phyloP scores from a whole-genome alignment of 225 moss, liverwort and hornwort genomes.

The Pseudisothecium myosuroides region DNA sequence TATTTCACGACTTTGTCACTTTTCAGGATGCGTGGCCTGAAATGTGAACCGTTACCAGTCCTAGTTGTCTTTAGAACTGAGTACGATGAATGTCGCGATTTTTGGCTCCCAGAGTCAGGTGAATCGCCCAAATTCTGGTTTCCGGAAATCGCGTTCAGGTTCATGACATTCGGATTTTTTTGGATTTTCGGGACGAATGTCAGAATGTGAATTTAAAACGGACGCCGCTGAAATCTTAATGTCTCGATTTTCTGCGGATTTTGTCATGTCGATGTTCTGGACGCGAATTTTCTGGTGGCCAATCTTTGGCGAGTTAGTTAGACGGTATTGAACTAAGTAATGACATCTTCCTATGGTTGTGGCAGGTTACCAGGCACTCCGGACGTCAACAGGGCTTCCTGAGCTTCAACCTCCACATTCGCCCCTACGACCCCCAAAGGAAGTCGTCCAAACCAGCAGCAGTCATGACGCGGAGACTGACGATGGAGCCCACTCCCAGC shows the following conservation, averaged over 20 bases:
- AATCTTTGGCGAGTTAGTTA: background rate
- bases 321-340: no score
- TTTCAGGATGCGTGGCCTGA: background rate
- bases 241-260: background rate
- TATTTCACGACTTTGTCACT: background rate
- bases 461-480: background rate
- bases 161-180: background rate
- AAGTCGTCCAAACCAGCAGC: background rate
- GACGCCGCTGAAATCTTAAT: no score
- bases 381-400: slow-evolving; percentile 16
- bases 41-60: background rate
- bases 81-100: background rate
- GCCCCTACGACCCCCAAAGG: background rate
- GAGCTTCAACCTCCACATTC: slow-evolving; percentile 10
- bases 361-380: slow-evolving; percentile 11
- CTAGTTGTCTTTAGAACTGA: background rate
- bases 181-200: background rate
- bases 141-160: background rate
- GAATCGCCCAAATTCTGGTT: background rate
- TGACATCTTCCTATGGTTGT: background rate
- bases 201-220: background rate
- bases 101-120: background rate
- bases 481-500: background rate
- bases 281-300: no score
- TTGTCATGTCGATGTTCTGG: no score